Percentiles rank a stretch among this genome's conserved stretches.
Evolutionary conservation across 2,329 filamentous ascomycete species (phyloP).

Genomic region (Pezicula radicicola): DNA sequence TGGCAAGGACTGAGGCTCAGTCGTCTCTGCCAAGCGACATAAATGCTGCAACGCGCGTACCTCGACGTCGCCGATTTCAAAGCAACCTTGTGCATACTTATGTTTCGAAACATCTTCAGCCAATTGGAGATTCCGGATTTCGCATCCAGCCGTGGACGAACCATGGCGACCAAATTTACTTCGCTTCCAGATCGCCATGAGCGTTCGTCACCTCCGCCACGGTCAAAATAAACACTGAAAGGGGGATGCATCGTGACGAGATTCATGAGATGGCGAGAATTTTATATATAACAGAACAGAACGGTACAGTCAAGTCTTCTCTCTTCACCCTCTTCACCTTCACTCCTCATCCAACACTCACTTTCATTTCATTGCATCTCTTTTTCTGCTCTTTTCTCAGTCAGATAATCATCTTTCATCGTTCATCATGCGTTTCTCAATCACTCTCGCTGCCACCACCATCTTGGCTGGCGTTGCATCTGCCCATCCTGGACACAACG

Average conservation of each 20-base stretch:
- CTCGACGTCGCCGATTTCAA: no score
- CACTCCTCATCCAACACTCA: slow-evolving; percentile 2
- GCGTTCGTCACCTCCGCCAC: no score
- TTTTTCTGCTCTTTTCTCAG: slow-evolving; percentile 4
- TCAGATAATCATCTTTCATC: background rate
- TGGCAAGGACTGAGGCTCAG: no score
- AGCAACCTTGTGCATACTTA: no score
- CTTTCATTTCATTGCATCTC: slow-evolving; percentile 1
- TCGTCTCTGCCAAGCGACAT: no score
- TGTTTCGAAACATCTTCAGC: no score
- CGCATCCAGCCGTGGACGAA: no score
- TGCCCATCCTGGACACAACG: slow-evolving; percentile 36
- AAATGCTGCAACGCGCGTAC: no score
- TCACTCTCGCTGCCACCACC: slow-evolving; percentile 17
- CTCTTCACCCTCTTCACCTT: background rate
- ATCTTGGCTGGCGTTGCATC: slow-evolving; percentile 15
- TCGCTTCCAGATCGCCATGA: no score
- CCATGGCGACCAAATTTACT: no score
- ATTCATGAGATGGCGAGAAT: background rate
- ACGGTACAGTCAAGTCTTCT: background rate
- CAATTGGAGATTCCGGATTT: no score
- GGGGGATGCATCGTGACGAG: background rate
- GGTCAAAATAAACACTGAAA: no score
- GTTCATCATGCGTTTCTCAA: slow-evolving; percentile 30
- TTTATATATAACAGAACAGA: background rate